These are phyloP conservation scores for Clavispora carvajalis DNA, from an alignment of 805 yeast genomes.

Conservation along the genomic window DNA sequence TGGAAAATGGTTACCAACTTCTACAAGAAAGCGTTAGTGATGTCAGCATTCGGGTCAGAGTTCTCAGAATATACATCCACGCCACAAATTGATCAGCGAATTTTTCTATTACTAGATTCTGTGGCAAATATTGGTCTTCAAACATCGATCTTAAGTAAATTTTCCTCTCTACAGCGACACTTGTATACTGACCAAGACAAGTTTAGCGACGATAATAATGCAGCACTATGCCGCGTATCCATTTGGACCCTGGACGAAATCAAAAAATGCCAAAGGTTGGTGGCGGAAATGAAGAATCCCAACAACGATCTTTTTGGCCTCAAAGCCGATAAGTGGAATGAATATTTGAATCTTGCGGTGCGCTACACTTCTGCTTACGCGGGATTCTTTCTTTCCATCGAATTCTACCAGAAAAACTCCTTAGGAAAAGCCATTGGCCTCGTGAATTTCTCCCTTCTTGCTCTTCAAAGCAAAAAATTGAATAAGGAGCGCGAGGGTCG, in stretches of 20 bases:
- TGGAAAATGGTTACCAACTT: constrained; percentile 34
- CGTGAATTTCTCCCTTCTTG: constrained; percentile 30
- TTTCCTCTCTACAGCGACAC: constrained; percentile 32
- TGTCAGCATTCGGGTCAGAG: constrained; percentile 19
- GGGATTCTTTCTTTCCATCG: constrained; percentile 41
- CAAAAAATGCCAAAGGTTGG: constrained; percentile 17
- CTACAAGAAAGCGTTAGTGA: constrained; percentile 30
- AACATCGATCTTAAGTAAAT: constrained; percentile 35
- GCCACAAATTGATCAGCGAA: constrained; percentile 1
- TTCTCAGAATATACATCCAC: constrained; percentile 2
- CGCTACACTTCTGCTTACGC: constrained; percentile 39
- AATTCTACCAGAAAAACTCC: constrained; percentile 39
- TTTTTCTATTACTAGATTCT: constrained; percentile 11
- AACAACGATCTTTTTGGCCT: constrained; percentile 7
- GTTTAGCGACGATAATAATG: constrained; percentile 24
- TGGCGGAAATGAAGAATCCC: constrained; percentile 9
- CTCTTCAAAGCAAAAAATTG: constrained; percentile 29
- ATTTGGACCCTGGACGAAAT: constrained; percentile 35
- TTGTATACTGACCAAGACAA: constrained; percentile 5
- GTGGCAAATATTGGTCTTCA: constrained; percentile 31
- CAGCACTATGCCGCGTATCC: constrained; percentile 42
- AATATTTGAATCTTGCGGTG: constrained; percentile 26
- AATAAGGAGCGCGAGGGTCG: constrained; percentile 8
- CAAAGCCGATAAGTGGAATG: constrained; percentile 19
- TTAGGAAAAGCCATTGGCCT: constrained; percentile 45